Base-by-base conservation (phyloP, 495 filamentous ascomycete genomes). In the Annulohypoxylon moriforme region DNA sequence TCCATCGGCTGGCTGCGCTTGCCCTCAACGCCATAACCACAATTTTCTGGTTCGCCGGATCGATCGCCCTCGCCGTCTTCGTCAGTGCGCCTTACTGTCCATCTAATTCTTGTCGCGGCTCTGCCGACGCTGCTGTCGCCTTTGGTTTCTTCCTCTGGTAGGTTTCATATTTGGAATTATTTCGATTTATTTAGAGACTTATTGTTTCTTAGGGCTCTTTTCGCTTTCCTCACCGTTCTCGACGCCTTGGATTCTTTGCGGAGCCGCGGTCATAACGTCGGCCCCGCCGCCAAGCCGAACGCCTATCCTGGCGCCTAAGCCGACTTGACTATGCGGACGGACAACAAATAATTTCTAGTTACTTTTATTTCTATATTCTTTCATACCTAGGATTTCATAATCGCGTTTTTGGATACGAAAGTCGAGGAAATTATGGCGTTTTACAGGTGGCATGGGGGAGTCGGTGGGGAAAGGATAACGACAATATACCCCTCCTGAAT, bases 31-130 rank as follows among this genome's bases (percentile, higher is more conserved):
- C 81, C 47, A 50, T 95, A 11, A 94, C 93, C n/a, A 90, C 88
- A 84, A 85, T 94, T 38, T 94, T 95, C 84, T 96, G 94, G 94
- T 94, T 97, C 76, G 89, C 90, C 0, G 93, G 92, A 25, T 91
- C 91, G 67, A 89, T 96, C 75, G 92, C 92, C 0, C 74, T 93
- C 1, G 92, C 89, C 1, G 89, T 88, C 3, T 82, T 84, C 63
- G 77, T 92, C 47, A 85, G 83, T 16, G 76, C 85, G 1, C 80
- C 70, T 34, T 59, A 75, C 9, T 79, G 82, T 67, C 60, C 62
- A 7, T 73, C 67, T 40, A 53, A 72, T 52, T 47, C 52, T 0
- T 79, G 57, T n/a, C 85, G 83, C 76, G 78, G 81, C 16, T 70
- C 76, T 13, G 66, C 73, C 22, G 75, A 85, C 60, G 83, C 85